Evolutionary conservation across 2,329 filamentous ascomycete genomes (phyloP).

Genomic region (Akanthomyces muscarius): DNA sequence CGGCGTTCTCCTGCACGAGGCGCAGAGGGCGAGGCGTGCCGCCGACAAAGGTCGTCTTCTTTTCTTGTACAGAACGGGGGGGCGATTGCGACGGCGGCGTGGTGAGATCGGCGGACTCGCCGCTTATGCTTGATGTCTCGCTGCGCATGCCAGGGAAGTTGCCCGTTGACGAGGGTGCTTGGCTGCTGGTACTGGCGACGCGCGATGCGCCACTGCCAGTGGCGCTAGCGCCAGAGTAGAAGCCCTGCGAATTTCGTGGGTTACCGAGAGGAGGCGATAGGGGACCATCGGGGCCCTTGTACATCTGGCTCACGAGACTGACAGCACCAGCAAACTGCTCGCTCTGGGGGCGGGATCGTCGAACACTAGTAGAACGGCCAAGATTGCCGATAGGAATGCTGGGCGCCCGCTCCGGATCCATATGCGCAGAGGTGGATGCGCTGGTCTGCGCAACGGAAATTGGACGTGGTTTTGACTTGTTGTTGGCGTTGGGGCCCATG

Average conservation of each 20-base stretch:
- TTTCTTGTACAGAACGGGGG: constrained; percentile 47
- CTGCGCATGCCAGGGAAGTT: constrained; percentile 72
- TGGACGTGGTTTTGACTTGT: constrained; percentile 47
- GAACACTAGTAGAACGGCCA: constrained; percentile 50
- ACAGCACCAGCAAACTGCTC: constrained; percentile 60
- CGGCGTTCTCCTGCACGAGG: constrained; percentile 74
- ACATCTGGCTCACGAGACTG: constrained; percentile 83
- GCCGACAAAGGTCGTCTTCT: constrained; percentile 55
- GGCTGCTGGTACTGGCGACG: constrained; percentile 46
- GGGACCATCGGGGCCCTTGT: constrained; percentile 66
- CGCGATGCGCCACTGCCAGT: constrained; percentile 49
- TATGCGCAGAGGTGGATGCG: constrained; percentile 41
- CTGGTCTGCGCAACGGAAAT: constrained; percentile 51
- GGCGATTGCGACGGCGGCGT: constrained; percentile 51
- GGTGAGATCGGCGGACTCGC: constrained; percentile 57
- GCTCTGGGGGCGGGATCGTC: constrained; percentile 56
- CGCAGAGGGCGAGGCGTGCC: constrained; percentile 80
- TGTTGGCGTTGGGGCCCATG: constrained; percentile 33
- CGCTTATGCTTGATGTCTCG: constrained; percentile 61
- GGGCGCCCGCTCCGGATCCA: constrained; percentile 69
- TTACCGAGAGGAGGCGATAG: constrained; percentile 56
- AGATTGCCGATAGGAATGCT: constrained; percentile 66
- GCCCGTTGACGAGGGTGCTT: constrained; percentile 42
- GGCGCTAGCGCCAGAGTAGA: constrained; percentile 52
- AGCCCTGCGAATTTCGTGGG: constrained; percentile 58